Base-by-base conservation (phyloP, 2,329 filamentous ascomycete species). In the Scytalidium lignicola region DNA sequence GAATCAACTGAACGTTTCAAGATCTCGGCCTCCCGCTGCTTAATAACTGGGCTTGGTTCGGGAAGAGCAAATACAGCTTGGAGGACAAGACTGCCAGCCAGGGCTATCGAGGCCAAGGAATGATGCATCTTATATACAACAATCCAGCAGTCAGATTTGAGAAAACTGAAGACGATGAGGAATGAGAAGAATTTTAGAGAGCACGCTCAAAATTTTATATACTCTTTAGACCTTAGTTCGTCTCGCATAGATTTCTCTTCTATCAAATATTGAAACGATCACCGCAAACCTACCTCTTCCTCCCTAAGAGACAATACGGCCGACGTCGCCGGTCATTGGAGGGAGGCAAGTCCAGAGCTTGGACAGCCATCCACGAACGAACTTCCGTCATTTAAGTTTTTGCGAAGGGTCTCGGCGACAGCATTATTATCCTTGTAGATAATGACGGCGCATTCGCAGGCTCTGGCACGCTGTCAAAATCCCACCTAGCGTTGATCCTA, bases 1-100 rank as follows among this genome's bases (percentile, higher is more conserved):
- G 69, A 67, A 54, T 79, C 74, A 13, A 82, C 73, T 20, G 70
- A 67, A 44, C 74, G 69, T 58, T 73, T 78, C 49, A 70, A 55
- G 43, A 77, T 53, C 23, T 63, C 60, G 43, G 58, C 65, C 40
- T 71, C 65, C 19, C 63, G 58, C 52, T 58, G 48, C 56, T 56
- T 63, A 5, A 37, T 13, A 28, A 61, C 48, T 29, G 56, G 54
- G 54, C 63, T 56, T 22, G 62, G 55, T 37, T 66, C 64, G 2
- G 75, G 74, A 10, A 72, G 67, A 41, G 74, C 75, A 41, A 80
- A 60, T 56, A 75, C 74, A 39, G 68, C 63, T 65, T 80, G 77
- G 46, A 77, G 63, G 64, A 74, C 76, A 53, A 72, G 66, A 46
- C 72, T 70, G 66, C 76, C 74, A 51, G 80, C 65, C 22, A 81